A percentile compares a stretch with the other conserved stretches of the same genome.
These are phyloP conservation scores for Trichothecium sympodiale DNA, from an alignment of 2,329 filamentous ascomycete species.

Conservation along the genomic window DNA sequence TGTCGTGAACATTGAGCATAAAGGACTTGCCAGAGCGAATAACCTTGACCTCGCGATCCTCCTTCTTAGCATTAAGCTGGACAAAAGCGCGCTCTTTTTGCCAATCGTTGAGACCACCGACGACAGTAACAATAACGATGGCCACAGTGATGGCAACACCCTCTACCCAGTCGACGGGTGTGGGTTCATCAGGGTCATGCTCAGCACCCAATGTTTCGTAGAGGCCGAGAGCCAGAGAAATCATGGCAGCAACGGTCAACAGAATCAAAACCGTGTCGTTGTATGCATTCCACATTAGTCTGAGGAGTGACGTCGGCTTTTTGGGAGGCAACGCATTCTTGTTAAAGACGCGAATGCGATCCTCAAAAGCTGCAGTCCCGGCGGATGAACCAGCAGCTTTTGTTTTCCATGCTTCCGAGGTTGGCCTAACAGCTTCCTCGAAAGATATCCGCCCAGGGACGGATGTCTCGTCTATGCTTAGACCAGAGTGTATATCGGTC, in stretches of 20 bases:
- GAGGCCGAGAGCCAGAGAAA: slow-evolving; percentile 64
- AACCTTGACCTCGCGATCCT: slow-evolving; percentile 63
- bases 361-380: slow-evolving; percentile 27
- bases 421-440: slow-evolving; percentile 44
- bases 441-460: slow-evolving; percentile 52
- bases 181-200: slow-evolving; percentile 5
- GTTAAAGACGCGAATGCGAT: slow-evolving; percentile 48
- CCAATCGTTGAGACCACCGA: slow-evolving; percentile 71
- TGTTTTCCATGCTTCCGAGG: slow-evolving; percentile 2
- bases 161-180: slow-evolving; percentile 51
- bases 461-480: slow-evolving; percentile 56
- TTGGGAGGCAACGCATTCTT: slow-evolving; percentile 54
- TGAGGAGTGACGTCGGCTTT: slow-evolving; percentile 52
- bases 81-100: slow-evolving; percentile 75
- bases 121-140: slow-evolving; percentile 63
- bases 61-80: slow-evolving; percentile 70
- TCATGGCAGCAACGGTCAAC: slow-evolving; percentile 57
- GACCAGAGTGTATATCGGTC: slow-evolving; percentile 48
- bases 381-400: too few relatives aligned
- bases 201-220: slow-evolving; percentile 59
- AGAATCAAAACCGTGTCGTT: slow-evolving; percentile 73
- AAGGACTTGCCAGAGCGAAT: slow-evolving; percentile 60
- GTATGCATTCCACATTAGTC: slow-evolving; percentile 63
- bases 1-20: slow-evolving; percentile 59
- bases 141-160: slow-evolving; percentile 70